A percentile compares a stretch with the other conserved stretches of the same genome.
Evolutionary conservation across 2,329 filamentous ascomycete species (phyloP).

Genomic region (Coleophoma crateriformis): DNA sequence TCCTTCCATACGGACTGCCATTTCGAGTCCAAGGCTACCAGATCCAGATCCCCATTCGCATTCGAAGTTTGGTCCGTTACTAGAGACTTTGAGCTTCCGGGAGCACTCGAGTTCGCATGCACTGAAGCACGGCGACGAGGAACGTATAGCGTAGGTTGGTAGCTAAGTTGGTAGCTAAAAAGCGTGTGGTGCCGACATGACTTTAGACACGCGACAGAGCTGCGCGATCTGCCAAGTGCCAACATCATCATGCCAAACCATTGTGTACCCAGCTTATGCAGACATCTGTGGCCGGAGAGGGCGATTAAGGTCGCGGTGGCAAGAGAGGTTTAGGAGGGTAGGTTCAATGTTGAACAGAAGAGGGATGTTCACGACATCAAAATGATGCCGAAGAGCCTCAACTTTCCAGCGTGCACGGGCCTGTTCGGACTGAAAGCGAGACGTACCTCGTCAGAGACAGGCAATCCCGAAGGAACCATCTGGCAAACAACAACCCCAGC

Average conservation of each 20-base stretch:
- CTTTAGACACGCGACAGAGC: neutral
- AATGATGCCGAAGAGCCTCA: neutral
- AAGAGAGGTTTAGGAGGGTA: too few relatives aligned
- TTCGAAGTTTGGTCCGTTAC: too few relatives aligned
- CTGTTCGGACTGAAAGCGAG: neutral
- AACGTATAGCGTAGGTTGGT: neutral
- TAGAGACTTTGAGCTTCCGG: too few relatives aligned
- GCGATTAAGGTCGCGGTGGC: too few relatives aligned
- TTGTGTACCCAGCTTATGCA: neutral
- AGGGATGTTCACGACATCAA: neutral
- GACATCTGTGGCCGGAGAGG: neutral
- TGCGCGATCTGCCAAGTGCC: neutral
- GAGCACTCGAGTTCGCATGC: too few relatives aligned
- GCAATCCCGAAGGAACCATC: too few relatives aligned
- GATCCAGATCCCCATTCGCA: conserved; percentile 7
- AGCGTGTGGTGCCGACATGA: neutral
- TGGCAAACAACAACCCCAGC: too few relatives aligned
- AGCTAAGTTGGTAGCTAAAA: neutral
- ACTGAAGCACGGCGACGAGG: too few relatives aligned
- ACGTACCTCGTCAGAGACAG: neutral
- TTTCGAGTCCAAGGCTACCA: conserved; percentile 19
- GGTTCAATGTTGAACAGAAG: too few relatives aligned
- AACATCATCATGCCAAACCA: too few relatives aligned
- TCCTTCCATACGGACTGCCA: conserved; percentile 18
- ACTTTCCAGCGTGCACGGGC: neutral